phyloP scores from a whole-genome alignment of 2,329 filamentous ascomycete species.

The Penicillium sp. region DNA sequence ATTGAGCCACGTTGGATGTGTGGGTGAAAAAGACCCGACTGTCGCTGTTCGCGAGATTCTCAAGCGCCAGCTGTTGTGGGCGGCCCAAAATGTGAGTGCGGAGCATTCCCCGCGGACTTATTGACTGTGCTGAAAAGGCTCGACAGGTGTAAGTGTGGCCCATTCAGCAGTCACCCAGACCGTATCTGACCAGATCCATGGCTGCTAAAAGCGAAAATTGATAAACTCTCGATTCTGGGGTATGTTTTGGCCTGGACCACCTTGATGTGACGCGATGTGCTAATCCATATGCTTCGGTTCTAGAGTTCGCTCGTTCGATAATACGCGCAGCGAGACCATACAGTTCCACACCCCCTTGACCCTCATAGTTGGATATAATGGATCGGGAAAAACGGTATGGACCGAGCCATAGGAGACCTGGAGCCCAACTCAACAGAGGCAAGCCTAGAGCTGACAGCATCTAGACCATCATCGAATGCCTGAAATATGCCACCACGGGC shows the following conservation, averaged over 20 bases:
- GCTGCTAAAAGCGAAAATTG: conserved; percentile 69
- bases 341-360: conserved; percentile 89
- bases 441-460: conserved; percentile 10
- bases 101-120: conserved; percentile 5
- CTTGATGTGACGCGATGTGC: conserved; percentile 2
- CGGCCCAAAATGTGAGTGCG: conserved; percentile 22
- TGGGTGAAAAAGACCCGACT: not conserved
- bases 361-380: conserved; percentile 95
- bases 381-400: conserved; percentile 84
- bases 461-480: conserved; percentile 92
- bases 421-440: not conserved
- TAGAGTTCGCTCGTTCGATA: conserved; percentile 83
- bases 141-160: conserved; percentile 37
- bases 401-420: not conserved
- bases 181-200: conserved; percentile 5
- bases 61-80: not conserved
- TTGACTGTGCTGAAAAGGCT: conserved; percentile 19
- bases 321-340: conserved; percentile 74
- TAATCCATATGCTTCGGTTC: conserved; percentile 4
- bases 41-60: not conserved
- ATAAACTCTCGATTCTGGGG: conserved; percentile 86
- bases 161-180: not conserved
- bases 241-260: conserved; percentile 31
- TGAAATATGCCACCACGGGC: conserved; percentile 97
- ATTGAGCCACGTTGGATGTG: not conserved